Evolutionary conservation across 1,284 basidiomycete species (phyloP), one percentile per base, ranked within the genome.

Genomic region (Ustilago sp.): DNA sequence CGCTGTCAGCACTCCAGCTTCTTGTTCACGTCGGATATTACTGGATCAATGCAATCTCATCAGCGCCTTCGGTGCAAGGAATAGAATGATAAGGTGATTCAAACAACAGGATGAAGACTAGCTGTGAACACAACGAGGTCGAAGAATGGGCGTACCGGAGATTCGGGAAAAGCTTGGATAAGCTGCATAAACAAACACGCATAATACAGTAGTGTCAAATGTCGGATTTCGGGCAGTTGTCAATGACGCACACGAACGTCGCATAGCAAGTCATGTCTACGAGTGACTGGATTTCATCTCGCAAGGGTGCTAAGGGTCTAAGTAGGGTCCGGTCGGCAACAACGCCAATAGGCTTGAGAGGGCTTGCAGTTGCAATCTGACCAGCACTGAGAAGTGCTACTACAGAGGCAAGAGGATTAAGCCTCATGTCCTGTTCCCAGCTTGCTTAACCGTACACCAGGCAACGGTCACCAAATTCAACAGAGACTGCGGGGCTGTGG

Each of bases 221-320:
- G 19, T 54, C 56, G 67, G 67, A 68, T 17, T 34, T 38, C 57
- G 67, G 67, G 15, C 7, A 6, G 38, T 1, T 1, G 4, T 11
- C 3, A 35, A 72, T 72, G 69, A 72, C 64, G 69, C 56, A 65
- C 48, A 6, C 34, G 23, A 11, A 8, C n/a, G 8, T 54, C n/a
- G 51, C 51, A 36, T 19, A 36, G 17, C 28, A 50, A 31, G 15
- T 31, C 4, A 17, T 8, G 13, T 23, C 23, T 31, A 48, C 45
- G 51, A 35, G 23, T 28, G 3, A 3, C 23, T 28, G 31, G 32
- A 8, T 9, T 52, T 34, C 48, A 51, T 51, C 48, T 45, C 19
- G 28, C n/a, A 17, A 53, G 35, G 35, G 51, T 23, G 28, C 47
- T 36, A 70, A 2, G 63, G 73, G 36, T 53, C 55, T 8, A 67